Percentiles rank a stretch among this genome's conserved stretches.
Conservation (phyloP, 73 alveolate genomes). For the Symbiodinium pilosum region DNA sequence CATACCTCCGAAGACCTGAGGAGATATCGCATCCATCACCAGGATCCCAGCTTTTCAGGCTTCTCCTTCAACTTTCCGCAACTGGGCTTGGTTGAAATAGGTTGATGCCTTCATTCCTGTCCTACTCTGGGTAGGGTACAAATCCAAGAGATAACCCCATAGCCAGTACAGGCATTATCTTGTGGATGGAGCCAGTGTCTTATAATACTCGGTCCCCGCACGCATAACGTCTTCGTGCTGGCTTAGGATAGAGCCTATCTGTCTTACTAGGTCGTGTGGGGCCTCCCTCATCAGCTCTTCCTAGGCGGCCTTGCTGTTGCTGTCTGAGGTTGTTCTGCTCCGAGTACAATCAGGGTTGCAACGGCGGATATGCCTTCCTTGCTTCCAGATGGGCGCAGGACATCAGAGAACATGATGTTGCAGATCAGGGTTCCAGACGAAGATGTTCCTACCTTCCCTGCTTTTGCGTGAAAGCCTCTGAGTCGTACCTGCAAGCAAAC, state of each 20-base stretch:
- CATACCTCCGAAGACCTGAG: not conserved
- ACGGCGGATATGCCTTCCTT: conserved; percentile 98
- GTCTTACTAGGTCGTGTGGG: too few relatives aligned
- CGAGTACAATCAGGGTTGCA: conserved; percentile 98
- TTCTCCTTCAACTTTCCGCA: conserved; percentile 71
- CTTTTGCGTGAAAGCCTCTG: not conserved
- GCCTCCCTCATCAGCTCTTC: too few relatives aligned
- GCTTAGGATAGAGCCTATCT: too few relatives aligned
- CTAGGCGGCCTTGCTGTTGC: too few relatives aligned
- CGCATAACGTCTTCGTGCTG: too few relatives aligned
- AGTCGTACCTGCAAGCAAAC: not conserved
- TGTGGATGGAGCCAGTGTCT: too few relatives aligned
- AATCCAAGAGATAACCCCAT: too few relatives aligned
- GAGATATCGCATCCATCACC: conserved; percentile 70
- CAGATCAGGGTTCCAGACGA: not conserved
- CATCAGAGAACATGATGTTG: conserved; percentile 25
- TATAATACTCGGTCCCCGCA: too few relatives aligned
- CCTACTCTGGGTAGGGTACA: too few relatives aligned
- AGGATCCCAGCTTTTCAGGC: conserved; percentile 21
- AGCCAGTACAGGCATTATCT: too few relatives aligned
- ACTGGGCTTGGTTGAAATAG: not conserved
- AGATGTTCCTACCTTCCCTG: not conserved
- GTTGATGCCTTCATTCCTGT: too few relatives aligned
- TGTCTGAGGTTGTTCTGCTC: conserved; percentile 97
- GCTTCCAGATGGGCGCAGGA: conserved; percentile 97